Conservation (phyloP, 768 basidiomycete genomes). For the Mycena sanguinolenta region DNA sequence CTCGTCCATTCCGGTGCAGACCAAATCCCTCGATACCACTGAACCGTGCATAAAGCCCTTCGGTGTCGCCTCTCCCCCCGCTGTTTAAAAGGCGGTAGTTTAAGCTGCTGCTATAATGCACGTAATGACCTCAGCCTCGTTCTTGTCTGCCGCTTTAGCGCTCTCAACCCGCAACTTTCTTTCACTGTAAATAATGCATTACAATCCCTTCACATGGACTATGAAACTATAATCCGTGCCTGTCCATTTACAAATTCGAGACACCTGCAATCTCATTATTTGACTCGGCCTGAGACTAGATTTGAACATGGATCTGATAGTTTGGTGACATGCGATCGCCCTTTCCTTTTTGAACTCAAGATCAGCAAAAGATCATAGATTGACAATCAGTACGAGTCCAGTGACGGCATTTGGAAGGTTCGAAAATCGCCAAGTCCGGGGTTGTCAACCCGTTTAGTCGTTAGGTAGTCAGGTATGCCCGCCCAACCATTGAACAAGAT, state of each 20-base stretch:
- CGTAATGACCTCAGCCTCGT: slow-evolving; percentile 4
- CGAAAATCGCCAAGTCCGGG: slow-evolving; percentile 1
- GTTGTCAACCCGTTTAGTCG: neutral
- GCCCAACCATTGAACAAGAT: neutral
- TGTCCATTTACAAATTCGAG: neutral
- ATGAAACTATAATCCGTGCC: neutral
- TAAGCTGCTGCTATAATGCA: slow-evolving; percentile 7
- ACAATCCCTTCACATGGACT: neutral
- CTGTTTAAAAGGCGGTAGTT: slow-evolving; percentile 15
- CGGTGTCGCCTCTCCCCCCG: too few relatives aligned
- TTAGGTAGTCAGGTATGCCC: neutral
- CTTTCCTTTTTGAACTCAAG: neutral
- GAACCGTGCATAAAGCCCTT: slow-evolving; percentile 36
- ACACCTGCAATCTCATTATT: neutral
- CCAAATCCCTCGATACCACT: slow-evolving; percentile 34
- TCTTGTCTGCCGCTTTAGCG: slow-evolving; percentile 4
- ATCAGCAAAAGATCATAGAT: too few relatives aligned
- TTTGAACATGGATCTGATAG: too few relatives aligned
- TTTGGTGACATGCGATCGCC: slow-evolving; percentile 10
- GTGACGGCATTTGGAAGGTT: slow-evolving; percentile 10
- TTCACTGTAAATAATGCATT: slow-evolving; percentile 24
- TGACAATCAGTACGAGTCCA: neutral
- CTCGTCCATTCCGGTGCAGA: slow-evolving; percentile 32
- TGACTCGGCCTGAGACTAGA: neutral
- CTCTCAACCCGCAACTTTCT: slow-evolving; percentile 17